Percentiles rank a stretch among this genome's conserved stretches.
phyloP scores from a whole-genome alignment of 1,139 yeast species.

The Blastobotrys capitulatus region DNA sequence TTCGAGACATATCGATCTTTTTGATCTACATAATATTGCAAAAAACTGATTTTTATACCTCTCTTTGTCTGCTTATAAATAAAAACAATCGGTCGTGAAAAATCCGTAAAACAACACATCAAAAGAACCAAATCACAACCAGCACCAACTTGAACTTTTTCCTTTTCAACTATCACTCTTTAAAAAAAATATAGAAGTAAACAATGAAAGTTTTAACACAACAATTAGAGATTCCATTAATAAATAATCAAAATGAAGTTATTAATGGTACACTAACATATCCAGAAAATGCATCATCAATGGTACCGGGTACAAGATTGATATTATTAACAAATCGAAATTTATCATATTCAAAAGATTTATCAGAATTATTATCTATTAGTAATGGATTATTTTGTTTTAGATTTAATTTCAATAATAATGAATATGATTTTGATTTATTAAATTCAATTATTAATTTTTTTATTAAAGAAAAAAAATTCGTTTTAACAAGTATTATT shows the following conservation, averaged over 20 bases:
- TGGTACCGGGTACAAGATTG: conserved; percentile 26
- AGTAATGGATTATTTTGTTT: conserved; percentile 57
- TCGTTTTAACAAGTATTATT: conserved; percentile 47
- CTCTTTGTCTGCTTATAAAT: too few species aligned
- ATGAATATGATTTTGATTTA: conserved; percentile 66
- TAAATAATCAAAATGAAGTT: conserved; percentile 8
- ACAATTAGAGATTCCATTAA: neutral
- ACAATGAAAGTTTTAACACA: neutral
- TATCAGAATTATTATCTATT: conserved; percentile 58
- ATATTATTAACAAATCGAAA: conserved; percentile 59
- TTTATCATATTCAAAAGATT: conserved; percentile 61
- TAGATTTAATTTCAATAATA: conserved; percentile 79
- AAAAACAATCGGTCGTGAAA: too few species aligned
- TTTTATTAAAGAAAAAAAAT: conserved; percentile 40
- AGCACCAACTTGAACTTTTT: too few species aligned
- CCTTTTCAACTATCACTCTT: too few species aligned
- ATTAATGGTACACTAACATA: conserved; percentile 20
- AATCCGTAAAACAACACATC: too few species aligned
- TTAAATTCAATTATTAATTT: conserved; percentile 36
- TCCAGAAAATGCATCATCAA: conserved; percentile 8
- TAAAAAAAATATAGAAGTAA: too few species aligned
- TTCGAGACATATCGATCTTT: too few species aligned
- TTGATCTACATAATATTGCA: too few species aligned
- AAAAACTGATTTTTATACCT: too few species aligned
- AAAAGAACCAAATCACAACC: too few species aligned